Base-by-base conservation (phyloP, 495 filamentous ascomycete genomes). In the Penicillium flavigenum region DNA sequence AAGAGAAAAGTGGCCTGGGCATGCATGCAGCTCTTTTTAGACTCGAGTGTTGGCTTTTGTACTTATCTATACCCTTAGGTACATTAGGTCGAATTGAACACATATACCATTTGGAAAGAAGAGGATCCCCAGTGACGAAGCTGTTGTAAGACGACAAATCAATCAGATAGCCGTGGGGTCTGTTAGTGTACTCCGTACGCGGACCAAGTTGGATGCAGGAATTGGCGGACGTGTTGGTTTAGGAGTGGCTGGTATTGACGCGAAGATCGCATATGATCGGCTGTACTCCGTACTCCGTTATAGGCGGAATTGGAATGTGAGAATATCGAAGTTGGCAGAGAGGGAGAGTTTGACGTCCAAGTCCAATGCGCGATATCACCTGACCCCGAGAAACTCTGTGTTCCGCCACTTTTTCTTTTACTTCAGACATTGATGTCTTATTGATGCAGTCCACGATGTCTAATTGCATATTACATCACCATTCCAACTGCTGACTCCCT, bases 1-100 rank as follows among this genome's bases (percentile, higher is more conserved):
- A 44, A 20, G 5, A 34, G 26, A 26, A 39, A 43, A 47, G 11
- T 24, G 22, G 34, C 45, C 47, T 55, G 27, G 52, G 47, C 31
- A 62, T 62, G 63, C 66, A 68, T 60, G 63, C 63, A 61, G 27
- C 58, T 66, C 17, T 19, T 62, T 66, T 60, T 20, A 56, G 63
- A 57, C 34, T 43, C 43, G 29, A 44, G 16, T 38, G 45, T 22
- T 38, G 34, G 43, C 41, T 22, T 53, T 10, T 17, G 9, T 46
- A 36, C 42, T 9, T 54, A 8, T 32, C 26, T 20, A 26, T 45
- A 20, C 51, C 14, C 2, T 22, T 34, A 32, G 39, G 27, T 42
- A 45, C 29, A 14, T 47, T 56, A 50, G 22, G 42, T 49, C 9
- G 47, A 11, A 19, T 31, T 24, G n/a, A 58, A 60, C 53, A 57